Percentiles rank a stretch among this genome's conserved stretches.
phyloP scores from a whole-genome alignment of 371 early-diverging fungal species.

The Actinomortierella wolfii region DNA sequence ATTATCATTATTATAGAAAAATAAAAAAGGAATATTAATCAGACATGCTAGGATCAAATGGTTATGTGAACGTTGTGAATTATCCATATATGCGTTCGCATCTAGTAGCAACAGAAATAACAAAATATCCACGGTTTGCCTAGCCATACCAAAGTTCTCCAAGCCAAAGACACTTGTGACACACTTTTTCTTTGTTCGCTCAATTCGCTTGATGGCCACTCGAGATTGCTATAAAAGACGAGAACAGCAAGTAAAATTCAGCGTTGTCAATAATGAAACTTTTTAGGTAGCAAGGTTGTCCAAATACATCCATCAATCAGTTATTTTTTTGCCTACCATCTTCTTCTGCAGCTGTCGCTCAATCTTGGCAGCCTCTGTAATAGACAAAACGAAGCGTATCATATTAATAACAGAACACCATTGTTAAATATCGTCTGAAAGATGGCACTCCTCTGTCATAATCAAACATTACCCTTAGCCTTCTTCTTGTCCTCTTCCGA shows the following conservation, averaged over 20 bases:
- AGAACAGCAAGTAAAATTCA: not conserved
- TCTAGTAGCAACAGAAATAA: not conserved
- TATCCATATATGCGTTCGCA: not conserved
- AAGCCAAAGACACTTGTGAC: slow-evolving; percentile 80
- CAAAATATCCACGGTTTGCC: no score
- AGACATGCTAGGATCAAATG: no score
- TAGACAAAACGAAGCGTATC: not conserved
- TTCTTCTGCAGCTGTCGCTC: slow-evolving; percentile 78
- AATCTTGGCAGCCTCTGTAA: slow-evolving; percentile 70
- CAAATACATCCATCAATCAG: no score
- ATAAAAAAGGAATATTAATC: not conserved
- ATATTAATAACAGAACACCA: no score
- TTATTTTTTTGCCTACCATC: no score
- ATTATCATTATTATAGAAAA: slow-evolving; percentile 6
- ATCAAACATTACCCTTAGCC: slow-evolving; percentile 56
- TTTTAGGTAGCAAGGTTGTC: not conserved
- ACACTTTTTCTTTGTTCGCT: slow-evolving; percentile 90
- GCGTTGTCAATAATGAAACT: not conserved
- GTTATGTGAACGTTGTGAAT: no score
- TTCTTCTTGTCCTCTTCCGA: slow-evolving; percentile 43
- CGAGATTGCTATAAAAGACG: slow-evolving; percentile 44
- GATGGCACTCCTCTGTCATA: slow-evolving; percentile 55
- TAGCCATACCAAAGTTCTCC: slow-evolving; percentile 75
- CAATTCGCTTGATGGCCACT: slow-evolving; percentile 80
- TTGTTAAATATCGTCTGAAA: slow-evolving; percentile 5